phyloP scores from a whole-genome alignment of 73 alveolate species.

The Paramecium octaurelia region DNA sequence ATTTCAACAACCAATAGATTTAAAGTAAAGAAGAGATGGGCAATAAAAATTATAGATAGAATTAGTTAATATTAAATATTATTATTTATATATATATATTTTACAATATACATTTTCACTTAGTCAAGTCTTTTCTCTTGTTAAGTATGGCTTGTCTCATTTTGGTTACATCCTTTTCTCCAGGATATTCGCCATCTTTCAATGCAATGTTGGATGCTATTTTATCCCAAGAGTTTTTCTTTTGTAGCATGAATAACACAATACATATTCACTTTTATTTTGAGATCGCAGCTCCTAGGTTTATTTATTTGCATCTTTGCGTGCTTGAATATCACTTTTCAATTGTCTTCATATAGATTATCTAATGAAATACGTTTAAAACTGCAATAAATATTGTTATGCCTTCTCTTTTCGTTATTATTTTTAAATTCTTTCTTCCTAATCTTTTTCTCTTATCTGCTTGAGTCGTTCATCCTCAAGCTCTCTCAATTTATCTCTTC shows the following conservation, averaged over 20 bases:
- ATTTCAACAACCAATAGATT: no score
- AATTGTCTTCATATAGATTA: neutral
- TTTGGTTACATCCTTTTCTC: conserved; percentile 15
- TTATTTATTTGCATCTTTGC: neutral
- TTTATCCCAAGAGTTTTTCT: conserved; percentile 60
- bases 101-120: neutral
- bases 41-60: neutral
- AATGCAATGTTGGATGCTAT: conserved; percentile 33
- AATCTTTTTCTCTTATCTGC: neutral
- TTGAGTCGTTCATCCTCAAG: conserved; percentile 13
- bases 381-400: neutral
- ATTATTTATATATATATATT: neutral
- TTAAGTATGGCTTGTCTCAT: conserved; percentile 63
- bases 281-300: neutral
- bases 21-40: neutral
- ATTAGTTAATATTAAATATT: neutral
- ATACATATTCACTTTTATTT: neutral
- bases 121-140: conserved; percentile 44
- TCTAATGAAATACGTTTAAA: neutral
- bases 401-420: neutral
- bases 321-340: neutral
- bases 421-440: neutral
- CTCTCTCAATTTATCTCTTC: neutral
- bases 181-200: conserved; percentile 64
- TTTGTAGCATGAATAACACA: neutral